Base-by-base conservation (phyloP, 2,329 filamentous ascomycete species). In the Fusarium sp. region DNA sequence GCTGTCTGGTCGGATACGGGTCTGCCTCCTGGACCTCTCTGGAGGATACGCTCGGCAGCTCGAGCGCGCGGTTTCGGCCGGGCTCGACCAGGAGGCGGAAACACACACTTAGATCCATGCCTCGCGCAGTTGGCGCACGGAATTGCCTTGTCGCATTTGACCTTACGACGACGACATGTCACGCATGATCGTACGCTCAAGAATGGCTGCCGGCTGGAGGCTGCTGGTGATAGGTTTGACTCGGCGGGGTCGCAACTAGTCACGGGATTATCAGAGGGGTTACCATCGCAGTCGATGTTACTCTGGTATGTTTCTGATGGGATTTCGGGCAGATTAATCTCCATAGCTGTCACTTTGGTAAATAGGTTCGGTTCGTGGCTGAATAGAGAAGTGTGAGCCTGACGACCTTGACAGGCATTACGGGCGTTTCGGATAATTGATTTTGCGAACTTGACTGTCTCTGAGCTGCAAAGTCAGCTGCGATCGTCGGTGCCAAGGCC, bases 151-250 rank as follows among this genome's bases (percentile, higher is more conserved):
- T 69, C 60, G 52, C 67, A 69, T 52, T 45, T 69, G 40, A 69
- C 67, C 59, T 69, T 69, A 1, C 67, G 63, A 10, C 67, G 67
- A 11, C 67, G 67, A 36, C 67, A 69, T 29, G 64, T 67, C 33
- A 66, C 57, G 11, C 67, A 69, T 5, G 67, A 69, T 40, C 67
- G 63, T 35, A 63, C 36, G 25, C 38, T 45, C 57, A 60, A 29
- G 38, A 42, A 60, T 36, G 57, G 27, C 38, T 22, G 25, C 33
- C 27, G 2, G n/a, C n/a, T 36, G 1, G 57, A 36, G 57, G 57
- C 36, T 42, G 25, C 3, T 45, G 36, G 38, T 29, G 38, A 27
- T 11, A n/a, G 56, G 35, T 18, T n/a, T 58, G 57, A 42, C 36
- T 42, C 27, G 4, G 56, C 14, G 35, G 22, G 22, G 16, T n/a